Conservation (phyloP, 2,329 filamentous ascomycete species). For the Aspergillus cejpii region DNA sequence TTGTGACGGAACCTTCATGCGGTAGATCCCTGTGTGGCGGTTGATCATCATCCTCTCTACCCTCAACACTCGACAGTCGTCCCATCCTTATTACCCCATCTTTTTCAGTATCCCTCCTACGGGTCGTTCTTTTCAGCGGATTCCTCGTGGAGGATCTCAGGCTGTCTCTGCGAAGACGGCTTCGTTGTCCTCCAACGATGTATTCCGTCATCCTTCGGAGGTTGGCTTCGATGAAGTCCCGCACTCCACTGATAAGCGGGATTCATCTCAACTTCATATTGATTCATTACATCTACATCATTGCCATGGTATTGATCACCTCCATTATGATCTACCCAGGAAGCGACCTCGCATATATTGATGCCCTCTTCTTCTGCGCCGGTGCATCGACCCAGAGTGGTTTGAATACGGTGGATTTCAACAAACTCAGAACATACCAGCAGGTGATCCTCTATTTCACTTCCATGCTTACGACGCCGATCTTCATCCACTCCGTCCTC, state of each 20-base stretch:
- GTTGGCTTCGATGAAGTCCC: constrained; percentile 24
- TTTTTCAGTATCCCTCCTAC: background rate
- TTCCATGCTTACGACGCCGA: constrained; percentile 70
- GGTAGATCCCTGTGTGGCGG: background rate
- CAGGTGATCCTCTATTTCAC: constrained; percentile 67
- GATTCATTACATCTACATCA: constrained; percentile 64
- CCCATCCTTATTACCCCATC: background rate
- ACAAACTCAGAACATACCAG: constrained; percentile 62
- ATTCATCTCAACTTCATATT: constrained; percentile 43
- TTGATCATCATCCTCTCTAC: background rate
- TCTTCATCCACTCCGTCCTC: constrained; percentile 75
- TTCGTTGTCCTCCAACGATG: constrained; percentile 20
- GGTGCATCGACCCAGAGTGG: constrained; percentile 88
- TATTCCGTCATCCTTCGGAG: constrained; percentile 23
- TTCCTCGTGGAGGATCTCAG: background rate
- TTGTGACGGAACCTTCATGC: background rate
- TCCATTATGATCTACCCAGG: constrained; percentile 69
- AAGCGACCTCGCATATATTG: constrained; percentile 65
- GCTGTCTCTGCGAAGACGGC: background rate
- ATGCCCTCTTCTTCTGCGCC: constrained; percentile 80
- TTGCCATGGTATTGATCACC: constrained; percentile 63
- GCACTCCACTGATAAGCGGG: constrained; percentile 33
- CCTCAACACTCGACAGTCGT: too few species aligned
- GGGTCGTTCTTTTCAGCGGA: background rate
- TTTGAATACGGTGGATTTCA: constrained; percentile 69